Base-by-base conservation (phyloP, 768 basidiomycete genomes). In the Gelatoporia subvermispora region DNA sequence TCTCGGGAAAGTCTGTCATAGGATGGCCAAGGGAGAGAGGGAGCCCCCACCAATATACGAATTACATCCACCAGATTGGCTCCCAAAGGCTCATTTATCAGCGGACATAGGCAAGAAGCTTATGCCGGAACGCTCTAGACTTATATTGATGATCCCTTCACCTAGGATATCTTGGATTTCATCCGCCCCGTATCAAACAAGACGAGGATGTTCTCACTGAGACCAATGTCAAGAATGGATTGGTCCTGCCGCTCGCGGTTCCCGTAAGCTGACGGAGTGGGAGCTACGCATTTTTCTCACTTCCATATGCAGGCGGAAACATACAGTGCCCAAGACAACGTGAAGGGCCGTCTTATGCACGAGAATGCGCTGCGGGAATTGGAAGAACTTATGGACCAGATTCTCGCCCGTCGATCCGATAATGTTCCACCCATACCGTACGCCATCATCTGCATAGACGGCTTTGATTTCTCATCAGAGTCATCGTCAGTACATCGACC, bases 371-470 rank as follows among this genome's bases (percentile, higher is more conserved):
- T 89, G 3, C 59, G 64, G 2, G 81, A 81, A 42, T 68, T 92
- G 34, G 87, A 90, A 56, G 77, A 80, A 43, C 69, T 93, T 23
- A 86, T 91, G 81, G 77, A 81, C 45, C 84, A 87, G 54, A 79
- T 92, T 43, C 85, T 90, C 50, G 61, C 71, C 41, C 79, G 85
- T 31, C 76, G 81, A 41, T 71, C 75, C 8, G 82, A 85, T 45
- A 72, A 65, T 46, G 63, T 77, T 10, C 74, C 84, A 17, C 47
- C 72, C 3, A 69, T 92, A 39, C 83, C 85, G 90, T 90, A 62
- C 56, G 86, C 70, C 10, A 24, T 28, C 10, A 31, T 36, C 42
- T n/a, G n/a, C n/a, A n/a, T n/a, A n/a, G n/a, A n/a, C n/a, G 25
- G 8, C 7, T 31, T 50, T 48, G 16, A 40, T n/a, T 3, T 41